Conservation (phyloP, 441 rosid genomes). For the Corymbia citriodora region DNA sequence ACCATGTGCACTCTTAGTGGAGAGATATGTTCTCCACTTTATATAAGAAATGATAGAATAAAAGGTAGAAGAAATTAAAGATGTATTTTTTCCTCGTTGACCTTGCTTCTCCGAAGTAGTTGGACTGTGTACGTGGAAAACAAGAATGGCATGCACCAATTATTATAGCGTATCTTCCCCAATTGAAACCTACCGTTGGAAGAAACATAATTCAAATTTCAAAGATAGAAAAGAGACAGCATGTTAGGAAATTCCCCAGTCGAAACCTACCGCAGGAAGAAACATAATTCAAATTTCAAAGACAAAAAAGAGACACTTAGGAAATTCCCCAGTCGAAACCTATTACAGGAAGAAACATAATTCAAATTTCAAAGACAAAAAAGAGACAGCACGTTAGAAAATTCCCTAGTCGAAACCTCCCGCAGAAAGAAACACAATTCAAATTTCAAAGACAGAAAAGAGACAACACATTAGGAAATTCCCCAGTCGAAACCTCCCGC, state of each 20-base stretch:
- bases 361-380: too few relatives aligned
- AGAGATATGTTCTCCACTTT: background rate
- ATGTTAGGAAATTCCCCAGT: background rate
- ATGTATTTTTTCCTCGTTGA: background rate
- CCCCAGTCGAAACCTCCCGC: too few relatives aligned
- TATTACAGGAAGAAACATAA: too few relatives aligned
- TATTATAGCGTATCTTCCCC: background rate
- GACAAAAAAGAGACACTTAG: too few relatives aligned
- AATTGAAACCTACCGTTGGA: background rate
- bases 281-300: too few relatives aligned
- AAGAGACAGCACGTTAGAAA: too few relatives aligned
- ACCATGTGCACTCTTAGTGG: too few relatives aligned
- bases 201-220: background rate
- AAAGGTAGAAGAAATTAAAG: background rate
- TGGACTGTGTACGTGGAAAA: background rate
- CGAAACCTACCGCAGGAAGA: too few relatives aligned
- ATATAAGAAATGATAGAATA: background rate
- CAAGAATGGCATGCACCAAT: background rate
- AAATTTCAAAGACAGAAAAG: too few relatives aligned
- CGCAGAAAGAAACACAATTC: background rate
- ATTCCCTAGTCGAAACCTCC: background rate
- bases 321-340: too few relatives aligned
- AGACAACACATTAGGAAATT: too few relatives aligned
- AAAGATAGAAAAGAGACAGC: background rate
- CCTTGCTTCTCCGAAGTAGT: background rate